phyloP scores from a whole-genome alignment of 441 rosid genomes.

The Adansonia grandidieri region DNA sequence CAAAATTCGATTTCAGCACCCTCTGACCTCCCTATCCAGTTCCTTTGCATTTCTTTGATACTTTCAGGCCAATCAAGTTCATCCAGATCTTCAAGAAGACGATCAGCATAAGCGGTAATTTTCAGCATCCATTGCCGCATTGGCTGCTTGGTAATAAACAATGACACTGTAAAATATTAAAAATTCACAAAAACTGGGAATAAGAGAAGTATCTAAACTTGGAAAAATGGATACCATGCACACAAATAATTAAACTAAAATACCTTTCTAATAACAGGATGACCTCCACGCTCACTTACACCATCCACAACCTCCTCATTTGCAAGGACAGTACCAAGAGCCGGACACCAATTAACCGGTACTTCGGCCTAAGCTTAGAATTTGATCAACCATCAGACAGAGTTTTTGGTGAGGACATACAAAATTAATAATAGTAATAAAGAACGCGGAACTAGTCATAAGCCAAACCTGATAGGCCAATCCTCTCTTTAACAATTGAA shows the following conservation, averaged over 20 bases:
- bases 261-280: slow-evolving; percentile 97
- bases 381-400: slow-evolving; percentile 30
- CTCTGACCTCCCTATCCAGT: slow-evolving; percentile 96
- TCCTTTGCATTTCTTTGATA: slow-evolving; percentile 90
- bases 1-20: slow-evolving; percentile 80
- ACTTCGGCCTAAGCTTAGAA: slow-evolving; percentile 80
- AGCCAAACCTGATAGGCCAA: slow-evolving; percentile 88
- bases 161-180: slow-evolving; percentile 89
- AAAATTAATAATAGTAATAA: not conserved
- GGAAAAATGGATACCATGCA: slow-evolving; percentile 18
- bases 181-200: slow-evolving; percentile 53
- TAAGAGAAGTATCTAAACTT: slow-evolving; percentile 23
- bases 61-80: slow-evolving; percentile 98
- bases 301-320: slow-evolving; percentile 99
- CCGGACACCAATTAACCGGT: slow-evolving; percentile 99
- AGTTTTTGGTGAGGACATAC: slow-evolving; percentile 31
- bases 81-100: slow-evolving; percentile 90
- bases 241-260: slow-evolving; percentile 12
- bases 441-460: slow-evolving; percentile 27
- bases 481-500: slow-evolving; percentile 93
- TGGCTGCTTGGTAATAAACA: slow-evolving; percentile 99
- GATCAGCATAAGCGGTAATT: slow-evolving; percentile 95
- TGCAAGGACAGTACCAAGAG: slow-evolving; percentile 97
- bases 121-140: slow-evolving; percentile 99
- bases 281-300: slow-evolving; percentile 95